Base-by-base conservation (phyloP, 192 early-diverging fungal genomes). In the Umbelopsis ramanniana region DNA sequence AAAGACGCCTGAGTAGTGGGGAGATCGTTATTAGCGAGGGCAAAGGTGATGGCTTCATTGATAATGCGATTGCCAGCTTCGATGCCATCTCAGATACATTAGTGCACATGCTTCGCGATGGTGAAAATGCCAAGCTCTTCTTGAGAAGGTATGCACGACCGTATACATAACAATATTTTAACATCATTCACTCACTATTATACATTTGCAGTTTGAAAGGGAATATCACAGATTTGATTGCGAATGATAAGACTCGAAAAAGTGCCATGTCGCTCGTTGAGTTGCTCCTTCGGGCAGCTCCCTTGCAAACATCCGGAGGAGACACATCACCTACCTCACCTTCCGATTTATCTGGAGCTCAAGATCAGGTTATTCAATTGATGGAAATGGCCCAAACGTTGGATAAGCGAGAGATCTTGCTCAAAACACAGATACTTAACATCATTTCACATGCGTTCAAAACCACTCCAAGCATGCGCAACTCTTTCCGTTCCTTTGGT, bases 341-440 rank as follows among this genome's bases (percentile, higher is more conserved):
- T 63, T 43, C 40, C 11, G 72, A 63, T 26, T 54, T 12, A 46
- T 72, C 21, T 69, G 70, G 66, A 55, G 63, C 66, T 14, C 81
- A 81, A 10, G 82, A 83, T 37, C 81, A 89, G 46, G 84, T 90
- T 29, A 83, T 77, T 21, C 77, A 82, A 55, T 73, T 90, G 35
- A 82, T 89, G 47, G 89, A 90, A 76, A 83, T 86, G 22, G 75
- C 89, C 8, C 89, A 90, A 68, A 72, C 79, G 6, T 63, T 87
- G 9, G 77, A 84, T 21, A 73, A 85, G 19, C 67, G 79, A 17
- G 88, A 89, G 69, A 76, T 90, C 46, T 81, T 79, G 50, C 80
- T 89, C 75, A 86, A 87, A 63, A 75, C 85, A 40, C 85, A 88
- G 14, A 85, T 90, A 11, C 60, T 90, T 14, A 81, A 74, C 19